Conservation (phyloP, 2,329 filamentous ascomycete species). For the Hypoxylon sp. region DNA sequence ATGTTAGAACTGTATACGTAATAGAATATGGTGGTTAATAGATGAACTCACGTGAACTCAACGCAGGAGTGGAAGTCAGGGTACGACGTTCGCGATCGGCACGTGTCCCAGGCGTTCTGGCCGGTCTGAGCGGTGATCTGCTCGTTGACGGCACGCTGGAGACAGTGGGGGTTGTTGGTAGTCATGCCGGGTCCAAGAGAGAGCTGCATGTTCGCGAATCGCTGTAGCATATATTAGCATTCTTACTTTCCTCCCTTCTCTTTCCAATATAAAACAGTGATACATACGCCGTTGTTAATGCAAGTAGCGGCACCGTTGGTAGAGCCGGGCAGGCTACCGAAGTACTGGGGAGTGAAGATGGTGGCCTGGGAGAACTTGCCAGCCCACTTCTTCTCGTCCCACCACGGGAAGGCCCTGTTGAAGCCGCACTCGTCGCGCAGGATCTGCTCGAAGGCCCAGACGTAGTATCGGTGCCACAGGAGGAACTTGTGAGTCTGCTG, state of each 20-base stretch:
- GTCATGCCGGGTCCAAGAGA: slow-evolving; percentile 49
- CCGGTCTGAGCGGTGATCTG: slow-evolving; percentile 49
- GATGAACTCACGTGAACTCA: slow-evolving; percentile 51
- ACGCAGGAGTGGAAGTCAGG: slow-evolving; percentile 53
- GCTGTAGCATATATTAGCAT: slow-evolving; percentile 29
- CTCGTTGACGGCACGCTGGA: slow-evolving; percentile 54
- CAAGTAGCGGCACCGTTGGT: slow-evolving; percentile 51
- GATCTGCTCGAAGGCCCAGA: slow-evolving; percentile 52
- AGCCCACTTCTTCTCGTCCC: slow-evolving; percentile 56
- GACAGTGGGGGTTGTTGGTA: slow-evolving; percentile 52
- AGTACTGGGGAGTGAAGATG: slow-evolving; percentile 52
- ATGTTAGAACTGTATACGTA: not conserved
- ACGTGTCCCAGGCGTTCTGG: slow-evolving; percentile 47
- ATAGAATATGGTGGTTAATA: not conserved
- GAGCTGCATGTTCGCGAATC: slow-evolving; percentile 49
- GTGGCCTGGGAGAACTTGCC: slow-evolving; percentile 51
- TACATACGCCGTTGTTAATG: slow-evolving; percentile 49
- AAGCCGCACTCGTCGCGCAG: slow-evolving; percentile 55
- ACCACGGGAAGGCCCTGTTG: slow-evolving; percentile 54
- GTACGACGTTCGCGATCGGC: slow-evolving; percentile 48
- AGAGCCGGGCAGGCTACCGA: slow-evolving; percentile 50
- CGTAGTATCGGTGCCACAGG: slow-evolving; percentile 55
- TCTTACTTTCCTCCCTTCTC: no score
- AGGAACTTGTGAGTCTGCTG: slow-evolving; percentile 54
- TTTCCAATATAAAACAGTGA: not conserved